Percentiles rank a stretch among this genome's conserved stretches.
These are phyloP conservation scores for Pichia sporocuriosa DNA, from an alignment of 805 yeast genomes.

Conservation along the genomic window DNA sequence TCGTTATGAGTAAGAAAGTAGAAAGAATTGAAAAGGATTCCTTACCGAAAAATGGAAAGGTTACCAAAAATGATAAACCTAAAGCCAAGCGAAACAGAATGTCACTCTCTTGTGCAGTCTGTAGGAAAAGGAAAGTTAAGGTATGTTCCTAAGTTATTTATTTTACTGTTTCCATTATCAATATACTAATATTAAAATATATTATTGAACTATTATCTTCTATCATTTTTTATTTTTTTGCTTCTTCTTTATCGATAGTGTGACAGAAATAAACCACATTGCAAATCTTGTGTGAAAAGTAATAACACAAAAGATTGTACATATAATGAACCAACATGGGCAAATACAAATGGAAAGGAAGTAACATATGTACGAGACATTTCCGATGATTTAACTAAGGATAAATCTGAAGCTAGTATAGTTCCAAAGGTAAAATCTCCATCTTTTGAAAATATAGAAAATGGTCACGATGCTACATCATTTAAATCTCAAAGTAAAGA, in stretches of 20 bases:
- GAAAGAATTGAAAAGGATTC: background rate
- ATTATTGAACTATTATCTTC: too few relatives aligned
- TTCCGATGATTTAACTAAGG: background rate
- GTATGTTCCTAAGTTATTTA: too few relatives aligned
- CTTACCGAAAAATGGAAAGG: too few relatives aligned
- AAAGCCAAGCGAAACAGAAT: conserved; percentile 35
- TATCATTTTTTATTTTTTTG: conserved; percentile 17
- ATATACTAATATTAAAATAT: too few relatives aligned
- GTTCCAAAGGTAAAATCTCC: too few relatives aligned
- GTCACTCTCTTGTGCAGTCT: conserved; percentile 40
- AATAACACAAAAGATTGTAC: conserved; percentile 26
- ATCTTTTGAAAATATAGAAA: too few relatives aligned
- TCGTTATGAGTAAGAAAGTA: background rate
- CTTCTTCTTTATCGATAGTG: conserved; percentile 25
- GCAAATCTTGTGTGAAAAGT: conserved; percentile 28
- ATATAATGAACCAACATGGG: conserved; percentile 29
- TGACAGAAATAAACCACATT: conserved; percentile 30
- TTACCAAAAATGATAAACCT: conserved; percentile 10
- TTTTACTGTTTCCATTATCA: too few relatives aligned
- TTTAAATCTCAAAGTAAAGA: too few relatives aligned
- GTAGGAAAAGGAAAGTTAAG: conserved; percentile 42
- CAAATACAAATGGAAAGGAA: conserved; percentile 13
- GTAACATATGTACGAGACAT: background rate
- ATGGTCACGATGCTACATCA: too few relatives aligned
- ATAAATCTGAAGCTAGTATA: background rate